A percentile compares a stretch with the other conserved stretches of the same genome.
Conservation (phyloP, 2,329 filamentous ascomycete genomes). For the Xylariaceae sp. region DNA sequence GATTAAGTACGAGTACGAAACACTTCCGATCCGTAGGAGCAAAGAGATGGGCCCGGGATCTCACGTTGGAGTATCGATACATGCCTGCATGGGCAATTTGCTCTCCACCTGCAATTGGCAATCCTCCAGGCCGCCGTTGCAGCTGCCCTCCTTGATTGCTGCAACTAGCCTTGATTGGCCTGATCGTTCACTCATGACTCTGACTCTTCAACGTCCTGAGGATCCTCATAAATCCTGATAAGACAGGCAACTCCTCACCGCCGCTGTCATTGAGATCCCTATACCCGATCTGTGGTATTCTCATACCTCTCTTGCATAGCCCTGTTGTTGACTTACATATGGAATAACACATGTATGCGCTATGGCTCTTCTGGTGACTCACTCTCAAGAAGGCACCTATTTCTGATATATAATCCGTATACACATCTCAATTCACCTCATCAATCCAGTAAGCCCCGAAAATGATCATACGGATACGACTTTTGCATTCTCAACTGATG, state of each 20-base stretch:
- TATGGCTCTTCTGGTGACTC: conserved; percentile 11
- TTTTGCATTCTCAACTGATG: conserved; percentile 25
- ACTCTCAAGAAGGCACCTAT: conserved; percentile 6
- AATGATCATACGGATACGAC: conserved; percentile 39
- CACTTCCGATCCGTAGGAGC: no score
- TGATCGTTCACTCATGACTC: conserved; percentile 15
- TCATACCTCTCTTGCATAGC: not conserved
- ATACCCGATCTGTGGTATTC: not conserved
- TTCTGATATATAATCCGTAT: conserved; percentile 6
- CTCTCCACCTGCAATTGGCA: not conserved
- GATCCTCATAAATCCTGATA: not conserved
- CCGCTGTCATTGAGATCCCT: not conserved
- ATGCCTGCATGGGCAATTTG: not conserved
- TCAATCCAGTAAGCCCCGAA: conserved; percentile 26
- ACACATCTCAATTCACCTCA: conserved; percentile 4
- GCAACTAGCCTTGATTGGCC: conserved; percentile 12
- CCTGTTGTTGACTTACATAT: no score
- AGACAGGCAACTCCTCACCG: not conserved
- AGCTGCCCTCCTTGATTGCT: not conserved
- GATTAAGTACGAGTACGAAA: no score
- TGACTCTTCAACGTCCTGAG: conserved; percentile 14
- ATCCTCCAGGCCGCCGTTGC: no score
- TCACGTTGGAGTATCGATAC: not conserved
- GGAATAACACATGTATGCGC: not conserved
- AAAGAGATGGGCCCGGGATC: not conserved